Evolutionary conservation across 2,329 filamentous ascomycete species (phyloP), one percentile per base, ranked within the genome.

Genomic region (Ambrosiella xylebori): DNA sequence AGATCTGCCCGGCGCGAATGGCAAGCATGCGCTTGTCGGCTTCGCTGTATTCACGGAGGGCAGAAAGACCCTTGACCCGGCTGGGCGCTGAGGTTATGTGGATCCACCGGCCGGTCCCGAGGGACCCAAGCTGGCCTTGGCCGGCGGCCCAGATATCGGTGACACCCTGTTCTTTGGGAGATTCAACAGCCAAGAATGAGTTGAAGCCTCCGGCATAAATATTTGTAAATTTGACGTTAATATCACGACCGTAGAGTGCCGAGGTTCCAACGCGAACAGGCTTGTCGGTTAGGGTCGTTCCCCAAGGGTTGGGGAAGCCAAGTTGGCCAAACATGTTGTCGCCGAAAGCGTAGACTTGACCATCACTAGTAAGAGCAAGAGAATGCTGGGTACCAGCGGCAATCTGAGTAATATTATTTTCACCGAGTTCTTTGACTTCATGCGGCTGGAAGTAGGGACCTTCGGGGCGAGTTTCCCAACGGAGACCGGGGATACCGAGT

Each of bases 261-360:
- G 52, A 38, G 12, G 41, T 50, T 6, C 39, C 52, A 15, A 60
- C 47, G 3, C 41, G 45, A 17, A 44, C 38, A 11, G 59, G 56
- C 12, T 50, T 57, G 15, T 57, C 56, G 2, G 19, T 47, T 9
- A 39, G 36, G n/a, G 59, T 60, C 7, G 56, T 51, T 12, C 77
- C 77, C 0, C 86, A 95, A 8, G 91, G 85, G 56, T 74, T 79
- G 1, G 86, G 79, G 64, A 91, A 82, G n/a, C 91, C 91, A 2
- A 97, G 76, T 69, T 97, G 93, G n/a, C 93, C 93, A 49, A 81
- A 79, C 0, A 83, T 82, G 71, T 97, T 97, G 69, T 97, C 90
- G 41, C 93, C 93, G 71, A 95, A 97, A 6, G 82, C 76, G 68
- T 93, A 95, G 13, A 93, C 77, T 13, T 82, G 80, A 13, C 91